A percentile compares a stretch with the other conserved stretches of the same genome.
Evolutionary conservation across 2,329 filamentous ascomycete species (phyloP).

Genomic region (Alternaria solani): DNA sequence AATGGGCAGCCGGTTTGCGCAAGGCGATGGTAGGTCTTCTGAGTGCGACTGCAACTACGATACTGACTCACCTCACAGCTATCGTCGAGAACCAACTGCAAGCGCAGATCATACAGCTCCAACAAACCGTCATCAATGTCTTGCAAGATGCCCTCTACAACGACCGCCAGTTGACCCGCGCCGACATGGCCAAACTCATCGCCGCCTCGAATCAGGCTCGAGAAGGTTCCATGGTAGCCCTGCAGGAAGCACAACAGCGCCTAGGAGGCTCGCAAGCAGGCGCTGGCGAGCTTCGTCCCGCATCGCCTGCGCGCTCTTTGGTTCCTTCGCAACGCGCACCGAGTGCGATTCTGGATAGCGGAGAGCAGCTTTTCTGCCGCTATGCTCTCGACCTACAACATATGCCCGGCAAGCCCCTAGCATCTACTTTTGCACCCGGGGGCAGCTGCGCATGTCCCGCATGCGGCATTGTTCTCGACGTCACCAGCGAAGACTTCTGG

Average conservation of each 20-base stretch:
- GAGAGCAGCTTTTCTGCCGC: conserved; percentile 43
- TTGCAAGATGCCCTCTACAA: conserved; percentile 55
- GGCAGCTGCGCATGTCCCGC: conserved; percentile 42
- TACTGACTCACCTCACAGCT: conserved; percentile 31
- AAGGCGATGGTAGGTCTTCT: conserved; percentile 48
- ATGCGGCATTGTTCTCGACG: conserved; percentile 39
- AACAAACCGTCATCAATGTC: conserved; percentile 55
- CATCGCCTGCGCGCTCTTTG: conserved; percentile 31
- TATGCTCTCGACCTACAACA: conserved; percentile 49
- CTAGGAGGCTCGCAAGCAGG: conserved; percentile 25
- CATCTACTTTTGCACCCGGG: conserved; percentile 43
- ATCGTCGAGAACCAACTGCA: conserved; percentile 55
- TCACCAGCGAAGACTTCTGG: conserved; percentile 49
- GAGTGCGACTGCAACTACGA: background rate
- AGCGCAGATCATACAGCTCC: conserved; percentile 53
- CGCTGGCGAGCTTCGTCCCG: conserved; percentile 16
- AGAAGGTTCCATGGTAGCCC: conserved; percentile 51
- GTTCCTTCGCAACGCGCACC: conserved; percentile 38
- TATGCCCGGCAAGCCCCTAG: conserved; percentile 39
- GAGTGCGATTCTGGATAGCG: conserved; percentile 24
- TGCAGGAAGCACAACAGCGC: conserved; percentile 48
- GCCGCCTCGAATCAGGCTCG: conserved; percentile 53
- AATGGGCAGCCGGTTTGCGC: conserved; percentile 49
- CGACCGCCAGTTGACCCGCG: conserved; percentile 49
- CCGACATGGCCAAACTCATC: conserved; percentile 52